Percentiles rank a stretch among this genome's conserved stretches.
These are phyloP conservation scores for Stipa capillata DNA, from an alignment of 176 grass and related monocot genomes.

Conservation along the genomic window DNA sequence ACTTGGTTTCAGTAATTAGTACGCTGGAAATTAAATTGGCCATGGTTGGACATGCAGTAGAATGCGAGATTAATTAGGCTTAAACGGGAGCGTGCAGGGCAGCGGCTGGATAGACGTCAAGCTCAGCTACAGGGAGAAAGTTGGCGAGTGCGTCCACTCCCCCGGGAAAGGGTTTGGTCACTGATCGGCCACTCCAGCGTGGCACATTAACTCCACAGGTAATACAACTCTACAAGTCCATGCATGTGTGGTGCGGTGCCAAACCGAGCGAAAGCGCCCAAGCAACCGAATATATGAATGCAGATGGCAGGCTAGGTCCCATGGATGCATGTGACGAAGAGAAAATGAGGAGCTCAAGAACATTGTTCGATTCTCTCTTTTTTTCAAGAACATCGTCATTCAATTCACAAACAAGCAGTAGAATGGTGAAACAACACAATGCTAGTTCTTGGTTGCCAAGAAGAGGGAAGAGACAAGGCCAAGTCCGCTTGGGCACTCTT, in stretches of 20 bases:
- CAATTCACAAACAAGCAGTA: not conserved
- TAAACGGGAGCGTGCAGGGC: not conserved
- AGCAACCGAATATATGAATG: not conserved
- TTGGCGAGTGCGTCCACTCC: not conserved
- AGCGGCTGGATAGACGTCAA: slow-evolving; percentile 13
- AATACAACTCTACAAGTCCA: slow-evolving; percentile 22
- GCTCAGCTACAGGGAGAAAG: slow-evolving; percentile 10
- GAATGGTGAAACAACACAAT: not conserved
- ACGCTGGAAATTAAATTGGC: not conserved
- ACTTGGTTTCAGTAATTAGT: not conserved
- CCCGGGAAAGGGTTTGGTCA: slow-evolving; percentile 25
- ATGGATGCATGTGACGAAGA: not conserved
- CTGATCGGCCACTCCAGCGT: slow-evolving; percentile 20
- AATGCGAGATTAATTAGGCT: not conserved
- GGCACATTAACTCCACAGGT: slow-evolving; percentile 32
- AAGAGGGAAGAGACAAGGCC: too few species aligned
- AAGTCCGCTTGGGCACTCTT: too few species aligned
- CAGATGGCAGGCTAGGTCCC: not conserved
- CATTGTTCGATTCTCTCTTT: not conserved
- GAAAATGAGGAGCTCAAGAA: not conserved
- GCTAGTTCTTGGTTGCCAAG: too few species aligned
- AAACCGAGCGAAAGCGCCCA: slow-evolving; percentile 12
- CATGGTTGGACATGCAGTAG: too few species aligned
- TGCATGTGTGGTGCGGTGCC: slow-evolving; percentile 23
- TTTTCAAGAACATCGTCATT: not conserved